A percentile compares a stretch with the other conserved stretches of the same genome.
Conservation (phyloP, 306 rosid genomes). For the Trifolium pratense region DNA sequence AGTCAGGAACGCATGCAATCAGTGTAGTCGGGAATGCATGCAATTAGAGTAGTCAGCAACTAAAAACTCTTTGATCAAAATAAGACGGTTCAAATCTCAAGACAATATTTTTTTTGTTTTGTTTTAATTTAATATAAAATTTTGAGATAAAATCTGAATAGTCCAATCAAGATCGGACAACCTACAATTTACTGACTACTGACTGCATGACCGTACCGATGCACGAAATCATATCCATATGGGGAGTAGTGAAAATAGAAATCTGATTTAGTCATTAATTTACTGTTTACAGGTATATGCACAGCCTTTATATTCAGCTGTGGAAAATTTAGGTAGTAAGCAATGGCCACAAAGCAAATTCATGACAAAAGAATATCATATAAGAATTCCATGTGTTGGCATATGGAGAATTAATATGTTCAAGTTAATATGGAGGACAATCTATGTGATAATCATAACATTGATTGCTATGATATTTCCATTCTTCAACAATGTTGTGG, state of each 20-base stretch:
- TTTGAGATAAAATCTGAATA: too few relatives aligned
- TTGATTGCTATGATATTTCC: conserved; percentile 57
- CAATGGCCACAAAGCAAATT: conserved; percentile 52
- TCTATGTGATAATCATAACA: conserved; percentile 46
- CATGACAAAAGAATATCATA: conserved; percentile 45
- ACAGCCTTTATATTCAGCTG: conserved; percentile 44
- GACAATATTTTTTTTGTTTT: too few relatives aligned
- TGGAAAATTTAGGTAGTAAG: conserved; percentile 34
- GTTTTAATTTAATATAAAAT: too few relatives aligned
- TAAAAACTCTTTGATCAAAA: too few relatives aligned
- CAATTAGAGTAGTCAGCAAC: too few relatives aligned
- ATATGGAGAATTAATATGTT: conserved; percentile 52
- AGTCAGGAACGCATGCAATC: too few relatives aligned
- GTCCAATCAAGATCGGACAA: too few relatives aligned
- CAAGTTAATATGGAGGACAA: conserved; percentile 52
- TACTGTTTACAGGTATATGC: conserved; percentile 39
- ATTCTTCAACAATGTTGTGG: conserved; percentile 67
- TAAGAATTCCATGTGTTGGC: conserved; percentile 45
- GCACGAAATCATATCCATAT: too few relatives aligned
- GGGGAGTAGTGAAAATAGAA: background rate
- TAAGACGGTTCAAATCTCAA: too few relatives aligned
- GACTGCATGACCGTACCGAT: too few relatives aligned
- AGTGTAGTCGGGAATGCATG: too few relatives aligned
- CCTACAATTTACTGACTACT: too few relatives aligned
- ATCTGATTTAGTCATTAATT: background rate